Evolutionary conservation across 257 asterid genomes (phyloP).

Genomic region (Plantago elongata): DNA sequence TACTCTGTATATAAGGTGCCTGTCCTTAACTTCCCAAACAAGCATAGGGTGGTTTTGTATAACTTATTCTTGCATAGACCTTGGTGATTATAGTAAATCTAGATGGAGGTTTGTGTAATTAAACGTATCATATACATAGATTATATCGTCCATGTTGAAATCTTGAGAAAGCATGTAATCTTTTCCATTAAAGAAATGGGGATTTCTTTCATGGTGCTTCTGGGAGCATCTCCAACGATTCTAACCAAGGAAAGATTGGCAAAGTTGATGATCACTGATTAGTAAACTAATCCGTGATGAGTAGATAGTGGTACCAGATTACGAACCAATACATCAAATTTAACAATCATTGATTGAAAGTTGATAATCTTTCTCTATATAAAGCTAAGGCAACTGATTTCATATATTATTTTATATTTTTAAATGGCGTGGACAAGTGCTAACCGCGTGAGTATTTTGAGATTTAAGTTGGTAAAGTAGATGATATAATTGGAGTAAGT

Average conservation of each 20-base stretch:
- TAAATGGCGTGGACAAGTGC: no score
- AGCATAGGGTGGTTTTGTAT: no score
- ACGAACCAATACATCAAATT: constrained; percentile 2
- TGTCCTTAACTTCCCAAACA: no score
- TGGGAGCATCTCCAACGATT: constrained; percentile 19
- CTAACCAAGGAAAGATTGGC: neutral
- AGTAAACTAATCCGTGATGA: constrained; percentile 4
- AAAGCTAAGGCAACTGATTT: neutral
- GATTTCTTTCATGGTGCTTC: constrained; percentile 15
- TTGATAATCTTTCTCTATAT: neutral
- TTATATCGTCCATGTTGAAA: neutral
- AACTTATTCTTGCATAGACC: no score
- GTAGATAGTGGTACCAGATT: neutral
- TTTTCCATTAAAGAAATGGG: constrained; percentile 12
- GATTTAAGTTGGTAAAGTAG: no score
- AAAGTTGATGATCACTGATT: constrained; percentile 12
- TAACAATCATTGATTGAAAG: neutral
- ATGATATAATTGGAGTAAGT: no score
- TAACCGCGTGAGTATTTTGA: neutral
- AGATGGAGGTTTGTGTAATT: no score
- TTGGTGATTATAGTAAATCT: no score
- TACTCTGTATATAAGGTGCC: no score
- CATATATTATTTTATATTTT: no score
- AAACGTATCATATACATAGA: neutral
- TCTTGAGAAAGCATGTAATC: constrained; percentile 16